phyloP scores from a whole-genome alignment of 2,329 filamentous ascomycete genomes.

The Diaporthe citriasiana region DNA sequence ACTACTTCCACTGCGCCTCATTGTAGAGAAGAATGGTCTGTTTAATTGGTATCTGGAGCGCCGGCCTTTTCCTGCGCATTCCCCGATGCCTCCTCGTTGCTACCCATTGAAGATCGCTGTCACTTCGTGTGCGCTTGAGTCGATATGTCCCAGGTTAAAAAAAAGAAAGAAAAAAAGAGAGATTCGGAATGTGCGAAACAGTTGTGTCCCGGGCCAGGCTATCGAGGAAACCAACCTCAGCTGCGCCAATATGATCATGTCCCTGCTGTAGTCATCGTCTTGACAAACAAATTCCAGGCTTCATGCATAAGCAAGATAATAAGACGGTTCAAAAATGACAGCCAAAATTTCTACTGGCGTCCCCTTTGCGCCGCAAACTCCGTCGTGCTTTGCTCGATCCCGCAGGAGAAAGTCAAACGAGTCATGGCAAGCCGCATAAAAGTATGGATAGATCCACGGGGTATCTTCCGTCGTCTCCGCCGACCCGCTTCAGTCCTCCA shows the following conservation, averaged over 20 bases:
- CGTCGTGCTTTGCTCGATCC: slow-evolving; percentile 36
- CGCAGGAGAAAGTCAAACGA: slow-evolving; percentile 32
- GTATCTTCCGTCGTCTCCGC: neutral
- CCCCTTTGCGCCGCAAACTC: slow-evolving; percentile 34
- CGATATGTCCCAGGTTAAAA: neutral
- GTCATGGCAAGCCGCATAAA: slow-evolving; percentile 7
- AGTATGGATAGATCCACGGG: neutral
- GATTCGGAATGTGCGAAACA: neutral
- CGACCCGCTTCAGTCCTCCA: slow-evolving; percentile 42
- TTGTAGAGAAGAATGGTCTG: slow-evolving; percentile 25
- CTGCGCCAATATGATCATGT: slow-evolving; percentile 7
- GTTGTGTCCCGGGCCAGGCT: slow-evolving; percentile 1
- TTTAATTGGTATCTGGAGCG: slow-evolving; percentile 24
- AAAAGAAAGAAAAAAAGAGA: neutral
- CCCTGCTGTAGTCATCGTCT: slow-evolving; percentile 12
- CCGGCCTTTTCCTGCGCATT: neutral
- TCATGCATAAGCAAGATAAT: slow-evolving; percentile 23
- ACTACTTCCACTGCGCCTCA: neutral
- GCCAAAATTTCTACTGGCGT: neutral
- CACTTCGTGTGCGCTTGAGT: neutral
- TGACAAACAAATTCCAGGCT: slow-evolving; percentile 7
- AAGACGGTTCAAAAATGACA: slow-evolving; percentile 11
- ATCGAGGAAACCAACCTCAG: neutral
- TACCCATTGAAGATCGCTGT: slow-evolving; percentile 3
- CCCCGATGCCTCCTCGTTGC: neutral